Evolutionary conservation across 345 rosid genomes (phyloP).

Genomic region (Linum lewisii): DNA sequence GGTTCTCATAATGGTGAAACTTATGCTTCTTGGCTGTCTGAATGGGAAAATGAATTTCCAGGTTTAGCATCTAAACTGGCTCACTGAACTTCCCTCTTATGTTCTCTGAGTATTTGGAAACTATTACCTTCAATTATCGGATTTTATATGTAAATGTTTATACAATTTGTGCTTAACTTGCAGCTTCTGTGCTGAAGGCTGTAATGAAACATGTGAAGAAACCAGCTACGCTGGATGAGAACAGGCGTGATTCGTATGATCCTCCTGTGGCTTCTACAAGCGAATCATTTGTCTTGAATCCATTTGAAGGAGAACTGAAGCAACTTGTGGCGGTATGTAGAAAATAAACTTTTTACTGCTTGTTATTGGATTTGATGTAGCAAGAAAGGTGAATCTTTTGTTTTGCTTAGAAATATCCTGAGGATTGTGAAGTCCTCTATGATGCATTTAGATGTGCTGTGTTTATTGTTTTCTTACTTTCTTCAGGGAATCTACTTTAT

Average conservation of each 20-base stretch:
- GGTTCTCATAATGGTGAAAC: constrained; percentile 41
- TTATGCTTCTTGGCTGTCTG: constrained; percentile 43
- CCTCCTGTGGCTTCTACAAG: constrained; percentile 27
- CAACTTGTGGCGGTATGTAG: constrained; percentile 62
- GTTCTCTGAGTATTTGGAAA: background rate
- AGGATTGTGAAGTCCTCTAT: too few species aligned
- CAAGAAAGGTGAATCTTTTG: background rate
- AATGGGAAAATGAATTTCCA: constrained; percentile 94
- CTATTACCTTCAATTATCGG: too few species aligned
- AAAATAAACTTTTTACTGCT: background rate
- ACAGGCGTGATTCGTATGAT: constrained; percentile 65
- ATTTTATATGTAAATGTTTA: too few species aligned
- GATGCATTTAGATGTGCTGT: too few species aligned
- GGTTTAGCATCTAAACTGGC: constrained; percentile 26
- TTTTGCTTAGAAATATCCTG: too few species aligned
- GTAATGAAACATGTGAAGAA: constrained; percentile 81
- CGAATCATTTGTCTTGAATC: constrained; percentile 33
- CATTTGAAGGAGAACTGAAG: constrained; percentile 56
- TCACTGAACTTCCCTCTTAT: background rate
- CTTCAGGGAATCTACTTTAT: background rate
- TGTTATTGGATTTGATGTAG: too few species aligned
- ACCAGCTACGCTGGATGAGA: constrained; percentile 60
- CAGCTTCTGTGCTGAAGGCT: constrained; percentile 87
- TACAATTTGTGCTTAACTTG: constrained; percentile 12
- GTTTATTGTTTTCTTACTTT: background rate